Conservation (phyloP, 2,329 filamentous ascomycete species). For the Cladosporium phlei region DNA sequence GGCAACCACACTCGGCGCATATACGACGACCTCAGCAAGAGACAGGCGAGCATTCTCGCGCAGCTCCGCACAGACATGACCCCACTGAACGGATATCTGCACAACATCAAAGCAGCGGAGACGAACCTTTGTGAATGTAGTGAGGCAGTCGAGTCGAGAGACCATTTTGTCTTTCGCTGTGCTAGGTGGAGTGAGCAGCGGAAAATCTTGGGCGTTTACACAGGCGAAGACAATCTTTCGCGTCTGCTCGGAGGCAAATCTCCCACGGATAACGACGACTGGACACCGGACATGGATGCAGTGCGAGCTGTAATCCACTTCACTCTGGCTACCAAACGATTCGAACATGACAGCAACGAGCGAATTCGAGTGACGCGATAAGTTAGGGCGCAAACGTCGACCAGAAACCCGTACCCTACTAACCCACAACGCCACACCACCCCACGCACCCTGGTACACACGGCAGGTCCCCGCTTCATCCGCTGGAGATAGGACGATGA, state of each 20-base stretch:
- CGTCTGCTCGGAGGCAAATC: constrained; percentile 3
- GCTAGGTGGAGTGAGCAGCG: neutral
- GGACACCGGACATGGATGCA: constrained; percentile 4
- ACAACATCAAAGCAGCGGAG: constrained; percentile 7
- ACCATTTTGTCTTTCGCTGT: constrained; percentile 5
- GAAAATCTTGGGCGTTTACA: neutral
- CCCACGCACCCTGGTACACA: neutral
- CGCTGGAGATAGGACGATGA: constrained; percentile 1
- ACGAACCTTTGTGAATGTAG: neutral
- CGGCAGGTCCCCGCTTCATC: constrained; percentile 2
- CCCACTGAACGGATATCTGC: constrained; percentile 1
- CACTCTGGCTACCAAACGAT: constrained; percentile 1
- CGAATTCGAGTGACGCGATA: neutral
- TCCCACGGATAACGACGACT: constrained; percentile 1
- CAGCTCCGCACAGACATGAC: neutral
- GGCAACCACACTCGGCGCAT: neutral
- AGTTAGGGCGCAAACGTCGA: neutral
- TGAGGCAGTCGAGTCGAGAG: constrained; percentile 5
- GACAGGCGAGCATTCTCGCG: neutral
- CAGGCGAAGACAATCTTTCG: neutral
- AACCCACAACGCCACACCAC: neutral
- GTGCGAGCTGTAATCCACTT: constrained; percentile 3
- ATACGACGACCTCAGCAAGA: neutral
- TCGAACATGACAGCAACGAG: neutral
- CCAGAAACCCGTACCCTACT: neutral